phyloP scores from a whole-genome alignment of 2,329 filamentous ascomycete genomes.

The Colletotrichum karsti region DNA sequence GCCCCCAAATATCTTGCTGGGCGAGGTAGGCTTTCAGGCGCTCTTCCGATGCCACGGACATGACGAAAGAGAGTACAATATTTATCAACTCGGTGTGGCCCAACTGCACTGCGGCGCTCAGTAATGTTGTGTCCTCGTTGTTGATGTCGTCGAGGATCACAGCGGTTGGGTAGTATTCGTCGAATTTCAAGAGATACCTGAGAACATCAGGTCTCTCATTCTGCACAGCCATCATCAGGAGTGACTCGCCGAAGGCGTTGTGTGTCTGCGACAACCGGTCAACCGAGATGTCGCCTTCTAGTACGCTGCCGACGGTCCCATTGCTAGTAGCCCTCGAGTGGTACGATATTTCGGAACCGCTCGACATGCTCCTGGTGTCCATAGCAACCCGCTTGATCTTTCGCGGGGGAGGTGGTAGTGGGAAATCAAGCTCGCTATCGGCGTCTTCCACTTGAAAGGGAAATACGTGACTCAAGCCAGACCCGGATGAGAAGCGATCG shows the following conservation, averaged over 20 bases:
- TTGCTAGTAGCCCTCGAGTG: constrained; percentile 83
- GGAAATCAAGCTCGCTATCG: constrained; percentile 37
- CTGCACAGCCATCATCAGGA: constrained; percentile 87
- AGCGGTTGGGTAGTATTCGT: constrained; percentile 76
- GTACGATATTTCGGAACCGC: constrained; percentile 84
- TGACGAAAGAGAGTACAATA: constrained; percentile 76
- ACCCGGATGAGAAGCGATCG: constrained; percentile 63
- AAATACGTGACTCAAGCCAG: constrained; percentile 83
- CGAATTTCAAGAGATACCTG: constrained; percentile 79
- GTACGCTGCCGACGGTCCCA: constrained; percentile 74
- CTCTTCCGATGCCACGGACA: constrained; percentile 61
- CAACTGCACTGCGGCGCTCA: constrained; percentile 90
- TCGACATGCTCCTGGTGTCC: constrained; percentile 89
- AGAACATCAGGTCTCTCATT: constrained; percentile 76
- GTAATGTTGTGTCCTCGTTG: constrained; percentile 86
- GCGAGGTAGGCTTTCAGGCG: constrained; percentile 74
- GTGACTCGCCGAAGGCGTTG: constrained; percentile 78
- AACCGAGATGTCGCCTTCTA: constrained; percentile 88
- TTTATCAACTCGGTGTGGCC: constrained; percentile 80
- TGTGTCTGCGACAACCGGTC: constrained; percentile 79
- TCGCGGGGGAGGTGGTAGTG: constrained; percentile 54
- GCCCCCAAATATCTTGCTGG: constrained; percentile 82
- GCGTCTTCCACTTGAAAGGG: constrained; percentile 71
- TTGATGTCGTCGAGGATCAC: constrained; percentile 85
- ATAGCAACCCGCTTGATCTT: constrained; percentile 82